Evolutionary conservation across 805 yeast species (phyloP), one percentile per base, ranked within the genome.

Genomic region (Zygosaccharomyces bisporus): DNA sequence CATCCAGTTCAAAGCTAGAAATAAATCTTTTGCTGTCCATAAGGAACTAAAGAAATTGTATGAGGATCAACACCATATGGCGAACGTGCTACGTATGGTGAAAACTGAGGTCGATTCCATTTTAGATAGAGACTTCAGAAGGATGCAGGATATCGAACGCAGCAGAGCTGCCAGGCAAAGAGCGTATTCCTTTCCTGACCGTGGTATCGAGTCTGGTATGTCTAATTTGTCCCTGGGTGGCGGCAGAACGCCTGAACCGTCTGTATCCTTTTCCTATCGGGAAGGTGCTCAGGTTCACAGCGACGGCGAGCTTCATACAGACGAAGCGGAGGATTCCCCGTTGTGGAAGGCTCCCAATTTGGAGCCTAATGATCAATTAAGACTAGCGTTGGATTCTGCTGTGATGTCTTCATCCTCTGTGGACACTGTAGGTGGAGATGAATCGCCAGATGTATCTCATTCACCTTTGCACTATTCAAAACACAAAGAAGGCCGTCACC

Each of bases 271-370:
- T 5, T 16, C 24, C 7, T 16, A 40, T 19, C n/a, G 14, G 6
- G 23, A 34, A 12, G 23, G 21, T 4, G 45, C 19, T 16, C 37
- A 24, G 13, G 31, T 12, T 20, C 43, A 41, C n/a, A 41, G 47
- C 18, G 53, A 50, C 19, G 35, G 20, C 31, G 49, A 41, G 7
- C 17, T 24, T 8, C 52, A 54, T 1, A 14, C 45, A 1, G 59
- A 57, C 4, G 66, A 59, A 8, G 36, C 25, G 2, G 61, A 60
- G n/a, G 48, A 53, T 16, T 53, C 57, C 7, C 55, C 61, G 4
- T 45, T 67, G 33, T 70, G 73, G 73, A 58, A 58, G 0, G 71
- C 73, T 1, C 74, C 74, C 2, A 53, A 59, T 10, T 42, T 68
- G 4, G 67, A 65, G 31, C 71, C 74, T 3, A 63, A 66, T 34